Conservation (phyloP, 176 grass and related monocot genomes). For the Oryza meridionalis region DNA sequence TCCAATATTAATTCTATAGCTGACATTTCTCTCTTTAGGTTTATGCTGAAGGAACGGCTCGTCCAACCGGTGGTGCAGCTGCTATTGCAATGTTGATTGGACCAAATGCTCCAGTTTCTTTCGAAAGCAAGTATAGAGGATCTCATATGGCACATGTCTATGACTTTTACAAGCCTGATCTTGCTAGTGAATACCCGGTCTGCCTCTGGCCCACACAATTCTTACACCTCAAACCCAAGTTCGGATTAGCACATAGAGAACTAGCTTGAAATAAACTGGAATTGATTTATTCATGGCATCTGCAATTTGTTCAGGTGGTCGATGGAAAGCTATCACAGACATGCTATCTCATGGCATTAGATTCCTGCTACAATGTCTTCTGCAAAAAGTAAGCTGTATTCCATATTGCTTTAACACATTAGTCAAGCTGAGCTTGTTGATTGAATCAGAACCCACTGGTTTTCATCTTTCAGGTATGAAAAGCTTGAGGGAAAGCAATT, state of each 20-base stretch:
- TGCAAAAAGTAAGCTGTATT: constrained; percentile 64
- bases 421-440: background rate
- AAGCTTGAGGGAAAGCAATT: constrained; percentile 83
- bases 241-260: background rate
- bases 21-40: constrained; percentile 43
- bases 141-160: constrained; percentile 89
- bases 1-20: background rate
- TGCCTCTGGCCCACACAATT: constrained; percentile 2
- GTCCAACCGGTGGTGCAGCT: constrained; percentile 77
- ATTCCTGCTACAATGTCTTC: constrained; percentile 69
- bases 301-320: constrained; percentile 60
- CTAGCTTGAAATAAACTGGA: constrained; percentile 4
- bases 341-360: constrained; percentile 82
- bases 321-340: constrained; percentile 85
- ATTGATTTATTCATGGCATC: constrained; percentile 6
- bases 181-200: constrained; percentile 92
- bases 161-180: constrained; percentile 90
- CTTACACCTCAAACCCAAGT: background rate
- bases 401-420: background rate
- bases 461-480: constrained; percentile 56
- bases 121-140: constrained; percentile 83
- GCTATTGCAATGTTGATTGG: constrained; percentile 89
- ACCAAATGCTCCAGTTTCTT: constrained; percentile 74
- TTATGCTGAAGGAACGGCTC: constrained; percentile 80
- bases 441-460: background rate